Conservation (phyloP, 163 green algal species). For the Scenedesmus sp. region DNA sequence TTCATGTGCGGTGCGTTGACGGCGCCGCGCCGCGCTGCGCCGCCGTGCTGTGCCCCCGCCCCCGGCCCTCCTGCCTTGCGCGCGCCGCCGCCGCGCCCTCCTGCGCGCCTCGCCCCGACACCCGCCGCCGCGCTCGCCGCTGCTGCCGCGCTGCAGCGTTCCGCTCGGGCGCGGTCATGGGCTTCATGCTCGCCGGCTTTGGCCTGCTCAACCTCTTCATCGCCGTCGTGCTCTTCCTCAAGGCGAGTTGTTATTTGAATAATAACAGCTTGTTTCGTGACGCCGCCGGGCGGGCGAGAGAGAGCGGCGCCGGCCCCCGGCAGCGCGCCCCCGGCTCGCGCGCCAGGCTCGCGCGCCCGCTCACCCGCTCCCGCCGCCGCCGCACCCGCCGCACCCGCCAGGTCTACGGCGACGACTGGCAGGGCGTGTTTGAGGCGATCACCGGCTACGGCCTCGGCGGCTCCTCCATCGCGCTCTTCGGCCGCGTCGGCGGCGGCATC, state of each 20-base stretch:
- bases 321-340: too few species aligned
- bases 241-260: too few species aligned
- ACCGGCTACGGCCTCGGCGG: slow-evolving; percentile 97
- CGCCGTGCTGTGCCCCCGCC: too few species aligned
- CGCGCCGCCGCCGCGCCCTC: too few species aligned
- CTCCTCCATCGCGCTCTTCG: slow-evolving; percentile 98
- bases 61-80: too few species aligned
- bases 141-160: slow-evolving; percentile 81
- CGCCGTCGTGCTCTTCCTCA: slow-evolving; percentile 77
- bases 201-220: slow-evolving; percentile 96
- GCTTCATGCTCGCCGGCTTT: slow-evolving; percentile 92
- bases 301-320: too few species aligned
- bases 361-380: too few species aligned
- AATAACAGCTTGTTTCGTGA: too few species aligned
- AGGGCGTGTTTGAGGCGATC: slow-evolving; percentile 94
- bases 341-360: too few species aligned
- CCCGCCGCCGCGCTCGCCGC: background rate
- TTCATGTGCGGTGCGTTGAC: slow-evolving; percentile 96
- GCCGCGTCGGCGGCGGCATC: slow-evolving; percentile 97
- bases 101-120: background rate
- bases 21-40: too few species aligned
- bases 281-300: too few species aligned
- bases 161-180: slow-evolving; percentile 98
- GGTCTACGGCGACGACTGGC: slow-evolving; percentile 90
- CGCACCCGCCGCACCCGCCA: slow-evolving; percentile 51